Conservation (phyloP, 2,329 filamentous ascomycete species). For the Neophaeococcomyces mojaviensis region DNA sequence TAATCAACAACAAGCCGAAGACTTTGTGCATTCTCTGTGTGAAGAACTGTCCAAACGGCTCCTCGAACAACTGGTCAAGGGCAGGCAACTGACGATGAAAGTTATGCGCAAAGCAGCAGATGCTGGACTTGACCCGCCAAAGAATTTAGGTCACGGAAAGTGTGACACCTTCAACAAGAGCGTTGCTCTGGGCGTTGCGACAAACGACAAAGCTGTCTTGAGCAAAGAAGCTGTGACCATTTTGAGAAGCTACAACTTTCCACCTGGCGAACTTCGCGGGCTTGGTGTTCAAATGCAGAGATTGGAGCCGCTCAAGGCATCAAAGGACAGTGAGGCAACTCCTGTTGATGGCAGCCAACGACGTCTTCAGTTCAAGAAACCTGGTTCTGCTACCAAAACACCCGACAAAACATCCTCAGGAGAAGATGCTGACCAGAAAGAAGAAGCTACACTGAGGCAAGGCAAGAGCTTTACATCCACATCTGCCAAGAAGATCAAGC, state of each 20-base stretch:
- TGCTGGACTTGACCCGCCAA: conserved; percentile 82
- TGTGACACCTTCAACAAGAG: conserved; percentile 95
- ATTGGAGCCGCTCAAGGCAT: conserved; percentile 66
- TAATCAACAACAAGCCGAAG: conserved; percentile 83
- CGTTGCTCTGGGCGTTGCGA: conserved; percentile 71
- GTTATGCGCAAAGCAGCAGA: conserved; percentile 83
- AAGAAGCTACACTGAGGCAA: conserved; percentile 19
- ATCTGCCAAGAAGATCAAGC: conserved; percentile 25
- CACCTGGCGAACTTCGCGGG: conserved; percentile 85
- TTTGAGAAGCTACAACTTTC: conserved; percentile 71
- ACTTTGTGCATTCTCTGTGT: conserved; percentile 79
- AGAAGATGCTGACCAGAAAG: too few relatives aligned
- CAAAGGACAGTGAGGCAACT: conserved; percentile 10
- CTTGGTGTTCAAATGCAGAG: conserved; percentile 91
- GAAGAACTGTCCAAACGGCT: conserved; percentile 76
- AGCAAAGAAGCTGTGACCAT: conserved; percentile 80
- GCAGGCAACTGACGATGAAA: conserved; percentile 83
- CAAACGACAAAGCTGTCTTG: conserved; percentile 63
- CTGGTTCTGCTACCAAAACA: conserved; percentile 24
- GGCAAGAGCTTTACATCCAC: conserved; percentile 17
- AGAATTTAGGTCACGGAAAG: conserved; percentile 89
- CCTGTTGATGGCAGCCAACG: conserved; percentile 65
- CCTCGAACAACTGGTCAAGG: conserved; percentile 75
- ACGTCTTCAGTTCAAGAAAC: conserved; percentile 63
- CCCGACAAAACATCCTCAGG: conserved; percentile 15